These are phyloP conservation scores for Dactylonectria estremocensis DNA, from an alignment of 2,329 filamentous ascomycete species.

Conservation along the genomic window DNA sequence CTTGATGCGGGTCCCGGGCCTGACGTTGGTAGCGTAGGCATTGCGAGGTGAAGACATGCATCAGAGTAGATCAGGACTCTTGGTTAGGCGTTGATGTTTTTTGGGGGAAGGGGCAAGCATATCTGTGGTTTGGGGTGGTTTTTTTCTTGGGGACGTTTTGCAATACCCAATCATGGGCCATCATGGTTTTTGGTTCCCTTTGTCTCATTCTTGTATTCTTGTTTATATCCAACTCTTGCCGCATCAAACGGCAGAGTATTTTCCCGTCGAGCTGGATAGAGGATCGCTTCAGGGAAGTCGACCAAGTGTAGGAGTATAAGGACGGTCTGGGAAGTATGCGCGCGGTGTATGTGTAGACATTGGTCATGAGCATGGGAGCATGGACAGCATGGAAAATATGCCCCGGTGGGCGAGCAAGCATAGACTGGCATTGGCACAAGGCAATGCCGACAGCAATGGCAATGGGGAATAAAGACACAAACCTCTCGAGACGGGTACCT, in stretches of 20 bases:
- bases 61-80: neutral
- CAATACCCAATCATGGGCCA: neutral
- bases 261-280: slow-evolving; percentile 15
- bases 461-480: slow-evolving; percentile 27
- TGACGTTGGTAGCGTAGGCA: slow-evolving; percentile 28
- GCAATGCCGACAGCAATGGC: slow-evolving; percentile 17
- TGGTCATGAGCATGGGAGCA: slow-evolving; percentile 27
- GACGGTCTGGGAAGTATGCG: slow-evolving; percentile 35
- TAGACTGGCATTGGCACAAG: slow-evolving; percentile 41
- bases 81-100: slow-evolving; percentile 22
- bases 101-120: slow-evolving; percentile 9
- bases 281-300: slow-evolving; percentile 35
- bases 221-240: slow-evolving; percentile 18
- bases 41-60: slow-evolving; percentile 25
- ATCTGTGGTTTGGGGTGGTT: slow-evolving; percentile 19
- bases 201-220: slow-evolving; percentile 30
- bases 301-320: slow-evolving; percentile 35
- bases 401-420: slow-evolving; percentile 18
- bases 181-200: slow-evolving; percentile 11
- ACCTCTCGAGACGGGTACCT: slow-evolving; percentile 26
- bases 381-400: slow-evolving; percentile 22
- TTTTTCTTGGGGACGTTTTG: slow-evolving; percentile 3
- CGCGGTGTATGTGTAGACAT: slow-evolving; percentile 34
- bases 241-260: slow-evolving; percentile 10
- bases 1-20: slow-evolving; percentile 42